These are phyloP conservation scores for Neurospora sp. DNA, from an alignment of 495 filamentous ascomycete species.

Conservation along the genomic window DNA sequence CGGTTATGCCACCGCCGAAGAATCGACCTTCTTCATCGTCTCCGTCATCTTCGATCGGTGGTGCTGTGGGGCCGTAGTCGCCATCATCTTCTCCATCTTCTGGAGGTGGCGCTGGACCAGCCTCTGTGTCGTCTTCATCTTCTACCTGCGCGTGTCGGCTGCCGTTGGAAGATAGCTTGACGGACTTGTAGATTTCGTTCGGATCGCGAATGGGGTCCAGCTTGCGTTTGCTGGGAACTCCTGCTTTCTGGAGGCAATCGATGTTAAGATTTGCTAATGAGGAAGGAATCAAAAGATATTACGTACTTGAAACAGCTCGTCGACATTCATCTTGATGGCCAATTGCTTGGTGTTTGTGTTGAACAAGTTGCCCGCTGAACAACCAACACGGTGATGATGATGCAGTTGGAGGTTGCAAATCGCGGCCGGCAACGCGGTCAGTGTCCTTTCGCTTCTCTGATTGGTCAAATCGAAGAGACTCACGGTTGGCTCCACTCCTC, in stretches of 20 bases:
- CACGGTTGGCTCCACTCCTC: background rate
- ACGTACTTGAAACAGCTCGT: slow-evolving; percentile 75
- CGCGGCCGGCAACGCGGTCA: background rate
- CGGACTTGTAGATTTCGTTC: slow-evolving; percentile 79
- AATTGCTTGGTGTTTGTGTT: slow-evolving; percentile 1
- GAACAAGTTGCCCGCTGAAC: background rate
- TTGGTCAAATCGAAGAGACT: background rate
- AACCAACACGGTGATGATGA: background rate
- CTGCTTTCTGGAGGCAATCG: slow-evolving; percentile 33
- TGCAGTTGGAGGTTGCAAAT: background rate
- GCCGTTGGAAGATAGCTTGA: slow-evolving; percentile 53
- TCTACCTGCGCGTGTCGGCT: slow-evolving; percentile 27
- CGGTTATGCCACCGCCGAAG: slow-evolving; percentile 83
- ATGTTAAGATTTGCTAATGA: background rate
- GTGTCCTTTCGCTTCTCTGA: background rate
- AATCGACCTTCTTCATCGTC: slow-evolving; percentile 93
- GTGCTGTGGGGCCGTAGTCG: slow-evolving; percentile 60
- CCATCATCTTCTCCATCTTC: slow-evolving; percentile 42
- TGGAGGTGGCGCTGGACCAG: slow-evolving; percentile 32
- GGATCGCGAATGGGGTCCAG: slow-evolving; percentile 59
- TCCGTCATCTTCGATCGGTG: slow-evolving; percentile 50
- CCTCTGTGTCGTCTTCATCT: slow-evolving; percentile 47
- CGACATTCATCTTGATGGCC: slow-evolving; percentile 58
- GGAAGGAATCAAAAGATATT: background rate
- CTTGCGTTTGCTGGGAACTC: slow-evolving; percentile 60